Evolutionary conservation across 768 basidiomycete species (phyloP), one percentile per base, ranked within the genome.

Genomic region (Tephrocybe sp.): DNA sequence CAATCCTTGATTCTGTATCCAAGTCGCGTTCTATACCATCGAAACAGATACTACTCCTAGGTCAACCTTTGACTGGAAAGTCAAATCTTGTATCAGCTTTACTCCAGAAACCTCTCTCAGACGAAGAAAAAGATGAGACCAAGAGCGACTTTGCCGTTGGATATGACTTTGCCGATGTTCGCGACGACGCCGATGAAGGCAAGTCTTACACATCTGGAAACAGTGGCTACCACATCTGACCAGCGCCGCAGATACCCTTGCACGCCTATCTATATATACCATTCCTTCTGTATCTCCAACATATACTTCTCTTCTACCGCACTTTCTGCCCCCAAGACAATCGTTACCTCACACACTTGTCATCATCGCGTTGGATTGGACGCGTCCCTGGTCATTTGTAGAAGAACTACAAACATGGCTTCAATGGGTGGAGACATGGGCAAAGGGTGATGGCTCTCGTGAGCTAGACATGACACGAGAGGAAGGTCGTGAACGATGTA

Each of bases 101-200:
- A 1, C 74, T 92, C 23, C 83, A 89, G 62, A 89, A 85, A 65
- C 72, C 80, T 10, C 62, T 66, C n/a, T 57, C 72, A 45, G 81
- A 84, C 50, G 81, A 80, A 50, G 71, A 68, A 41, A 79, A 79
- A 57, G 81, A 83, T 55, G 80, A 83, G 52, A 74, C 79, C 40
- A 76, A 76, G 49, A 72, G 73, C 7, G 91, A 94, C 60, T 87
- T 95, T 68, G 91, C 92, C 0, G 66, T 98, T 57, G 93, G 94
- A 34, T 98, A 95, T 63, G 89, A 95, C 59, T 96, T 92, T 78
- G 78, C 90, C 3, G 90, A 97, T 62, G 81, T 97, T 22, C 75
- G 85, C 45, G 93, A 98, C 60, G 95, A 97, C 22, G 93, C 84
- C 4, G 95, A 97, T 62, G 94, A 97, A 83, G 95, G 95, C 87